Percentiles rank a stretch among this genome's conserved stretches.
Conservation (phyloP, 176 grass and related monocot species). For the Bothriochloa decipiens region DNA sequence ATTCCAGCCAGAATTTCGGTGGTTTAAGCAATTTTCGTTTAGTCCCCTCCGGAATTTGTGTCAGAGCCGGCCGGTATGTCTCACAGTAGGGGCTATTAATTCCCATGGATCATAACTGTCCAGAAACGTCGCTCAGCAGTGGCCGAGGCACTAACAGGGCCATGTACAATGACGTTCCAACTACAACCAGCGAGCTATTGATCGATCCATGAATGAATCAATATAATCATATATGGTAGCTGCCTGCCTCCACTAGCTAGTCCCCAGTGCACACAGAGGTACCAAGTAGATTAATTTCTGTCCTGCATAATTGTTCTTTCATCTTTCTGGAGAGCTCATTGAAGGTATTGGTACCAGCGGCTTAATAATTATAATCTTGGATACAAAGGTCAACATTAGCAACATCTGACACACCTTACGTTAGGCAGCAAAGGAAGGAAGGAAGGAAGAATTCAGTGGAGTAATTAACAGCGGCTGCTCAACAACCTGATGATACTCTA, state of each 20-base stretch:
- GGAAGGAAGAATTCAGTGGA: background rate
- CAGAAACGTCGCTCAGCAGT: too few species aligned
- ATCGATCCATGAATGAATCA: background rate
- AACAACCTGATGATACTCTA: background rate
- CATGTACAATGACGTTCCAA: conserved; percentile 20
- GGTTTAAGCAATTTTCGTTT: too few species aligned
- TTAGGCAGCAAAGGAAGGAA: background rate
- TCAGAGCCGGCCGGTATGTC: too few species aligned
- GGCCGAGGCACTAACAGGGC: background rate
- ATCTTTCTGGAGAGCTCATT: too few species aligned
- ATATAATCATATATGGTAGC: background rate
- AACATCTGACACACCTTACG: background rate
- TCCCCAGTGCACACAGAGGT: too few species aligned
- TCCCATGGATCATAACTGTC: too few species aligned
- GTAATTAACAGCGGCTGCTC: background rate
- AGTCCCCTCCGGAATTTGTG: too few species aligned
- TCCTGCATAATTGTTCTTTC: too few species aligned
- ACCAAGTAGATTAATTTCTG: too few species aligned
- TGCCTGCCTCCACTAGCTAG: background rate
- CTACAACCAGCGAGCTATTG: background rate
- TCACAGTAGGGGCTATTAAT: too few species aligned
- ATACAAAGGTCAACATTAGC: background rate
- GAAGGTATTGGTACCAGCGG: too few species aligned
- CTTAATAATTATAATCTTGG: background rate
- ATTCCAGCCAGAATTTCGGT: too few species aligned